phyloP scores from a whole-genome alignment of 257 asterid genomes.

The Solanum etuberosum region DNA sequence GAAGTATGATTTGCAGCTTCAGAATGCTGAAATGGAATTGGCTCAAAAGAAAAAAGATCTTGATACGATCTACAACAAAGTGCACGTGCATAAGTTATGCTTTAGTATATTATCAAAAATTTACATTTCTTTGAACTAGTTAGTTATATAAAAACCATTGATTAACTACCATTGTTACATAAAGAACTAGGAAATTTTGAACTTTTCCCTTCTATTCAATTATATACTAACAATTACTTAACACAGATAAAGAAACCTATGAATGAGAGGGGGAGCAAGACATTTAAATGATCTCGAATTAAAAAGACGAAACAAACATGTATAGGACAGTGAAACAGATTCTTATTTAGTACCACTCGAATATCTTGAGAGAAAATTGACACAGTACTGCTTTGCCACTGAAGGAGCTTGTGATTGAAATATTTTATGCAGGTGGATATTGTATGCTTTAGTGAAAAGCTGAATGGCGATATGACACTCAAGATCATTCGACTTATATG shows the following conservation, averaged over 20 bases:
- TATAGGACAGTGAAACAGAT: not conserved
- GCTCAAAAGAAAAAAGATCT: not conserved
- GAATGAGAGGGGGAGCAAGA: not conserved
- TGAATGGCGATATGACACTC: not conserved
- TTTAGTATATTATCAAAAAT: not conserved
- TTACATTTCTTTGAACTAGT: not conserved
- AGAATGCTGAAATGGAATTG: conserved; percentile 4
- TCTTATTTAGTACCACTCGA: not conserved
- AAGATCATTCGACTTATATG: not conserved
- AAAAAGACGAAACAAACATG: not conserved
- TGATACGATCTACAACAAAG: conserved; percentile 2
- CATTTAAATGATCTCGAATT: not conserved
- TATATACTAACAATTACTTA: not conserved
- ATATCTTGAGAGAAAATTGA: not conserved
- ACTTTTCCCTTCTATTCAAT: not conserved
- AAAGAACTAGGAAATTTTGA: not conserved
- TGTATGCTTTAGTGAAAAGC: not conserved
- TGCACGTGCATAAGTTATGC: conserved; percentile 6
- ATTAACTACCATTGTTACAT: not conserved
- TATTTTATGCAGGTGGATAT: not conserved
- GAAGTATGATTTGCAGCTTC: conserved; percentile 15
- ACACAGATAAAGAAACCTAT: not conserved
- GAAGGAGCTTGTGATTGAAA: not conserved
- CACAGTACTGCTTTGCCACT: not conserved
- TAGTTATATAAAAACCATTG: not conserved